Base-by-base conservation (phyloP, 2,329 filamentous ascomycete genomes). In the Aspergillus unguis region DNA sequence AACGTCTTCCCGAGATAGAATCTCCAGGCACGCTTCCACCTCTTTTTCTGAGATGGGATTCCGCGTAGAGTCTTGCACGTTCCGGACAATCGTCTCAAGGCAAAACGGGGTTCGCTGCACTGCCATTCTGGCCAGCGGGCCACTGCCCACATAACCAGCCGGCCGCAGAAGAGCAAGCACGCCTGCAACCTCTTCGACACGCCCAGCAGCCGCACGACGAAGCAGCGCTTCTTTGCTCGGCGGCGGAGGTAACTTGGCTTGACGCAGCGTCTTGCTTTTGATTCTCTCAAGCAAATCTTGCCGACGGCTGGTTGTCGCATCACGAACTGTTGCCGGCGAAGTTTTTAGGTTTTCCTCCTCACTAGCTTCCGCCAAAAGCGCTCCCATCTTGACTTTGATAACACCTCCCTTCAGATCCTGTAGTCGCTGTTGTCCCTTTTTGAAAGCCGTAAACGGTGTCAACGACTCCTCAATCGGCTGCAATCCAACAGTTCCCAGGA, bases 241-340 rank as follows among this genome's bases (percentile, higher is more conserved):
- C 0, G 53, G 76, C 52, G 54, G 72, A 47, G 55, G 73, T 59
- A 56, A 74, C 64, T 66, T 80, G 67, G 66, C 81, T 76, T 73
- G 74, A 29, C 62, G 67, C 33, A 59, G 70, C 60, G 88, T 82
- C 74, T 92, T 92, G 50, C 80, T 77, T 57, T 87, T 85, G 58
- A 95, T 82, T 44, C 88, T 85, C 68, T 92, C 88, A 52, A 94
- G 78, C 26, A 95, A 81, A 48, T 82, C 83, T 75, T 87, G 84
- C 46, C 71, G 69, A 17, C 74, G 72, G 38, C 66, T 65, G 27
- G 49, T 59, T 6, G 64, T 66, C 33, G 58, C 64, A 47, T 57
- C 67, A 42, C 54, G 62, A 44, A 55, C 69, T 62, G 65, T 66
- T 4, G 44, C 64, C 2, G 40, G 47, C 5, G 44, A 48, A 3